A percentile compares a stretch with the other conserved stretches of the same genome.
These are phyloP conservation scores for Stromatinia cepivora DNA, from an alignment of 2,329 filamentous ascomycete genomes.

Conservation along the genomic window DNA sequence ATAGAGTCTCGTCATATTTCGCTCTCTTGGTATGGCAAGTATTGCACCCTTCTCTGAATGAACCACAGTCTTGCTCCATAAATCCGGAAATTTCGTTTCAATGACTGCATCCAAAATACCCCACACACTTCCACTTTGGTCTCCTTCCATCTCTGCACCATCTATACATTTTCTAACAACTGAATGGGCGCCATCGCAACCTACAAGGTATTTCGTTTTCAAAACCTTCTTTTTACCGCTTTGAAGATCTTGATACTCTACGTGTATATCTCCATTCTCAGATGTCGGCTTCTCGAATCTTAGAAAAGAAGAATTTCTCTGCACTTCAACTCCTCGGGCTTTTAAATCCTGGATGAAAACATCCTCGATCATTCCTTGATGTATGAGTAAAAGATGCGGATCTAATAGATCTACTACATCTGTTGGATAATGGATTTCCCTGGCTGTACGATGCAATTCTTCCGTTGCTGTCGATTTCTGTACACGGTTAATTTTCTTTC, in stretches of 20 bases:
- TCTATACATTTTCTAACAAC: slow-evolving; percentile 52
- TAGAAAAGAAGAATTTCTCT: slow-evolving; percentile 45
- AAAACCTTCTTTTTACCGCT: slow-evolving; percentile 55
- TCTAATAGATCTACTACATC: slow-evolving; percentile 36
- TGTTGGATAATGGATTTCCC: slow-evolving; percentile 44
- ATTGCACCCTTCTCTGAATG: slow-evolving; percentile 58
- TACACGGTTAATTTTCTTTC: slow-evolving; percentile 45
- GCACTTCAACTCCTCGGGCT: slow-evolving; percentile 49
- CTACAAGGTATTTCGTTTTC: slow-evolving; percentile 63
- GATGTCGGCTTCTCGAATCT: slow-evolving; percentile 43
- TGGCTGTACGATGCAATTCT: slow-evolving; percentile 30
- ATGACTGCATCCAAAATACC: slow-evolving; percentile 52
- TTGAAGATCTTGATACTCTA: slow-evolving; percentile 55
- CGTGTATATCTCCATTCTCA: slow-evolving; percentile 35
- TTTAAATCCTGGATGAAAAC: slow-evolving; percentile 56
- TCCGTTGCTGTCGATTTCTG: slow-evolving; percentile 29
- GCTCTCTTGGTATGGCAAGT: slow-evolving; percentile 63
- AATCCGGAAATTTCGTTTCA: slow-evolving; percentile 55
- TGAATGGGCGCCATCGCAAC: slow-evolving; percentile 58
- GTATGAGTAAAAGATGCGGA: slow-evolving; percentile 51
- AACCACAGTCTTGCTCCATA: slow-evolving; percentile 58
- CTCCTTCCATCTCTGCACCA: slow-evolving; percentile 58
- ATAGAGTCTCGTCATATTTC: slow-evolving; percentile 61
- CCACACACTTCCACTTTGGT: slow-evolving; percentile 58
- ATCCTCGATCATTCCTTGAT: slow-evolving; percentile 50